Evolutionary conservation across 2,329 filamentous ascomycete genomes (phyloP), one percentile per base, ranked within the genome.

Genomic region (Botryosphaeria dothidea): DNA sequence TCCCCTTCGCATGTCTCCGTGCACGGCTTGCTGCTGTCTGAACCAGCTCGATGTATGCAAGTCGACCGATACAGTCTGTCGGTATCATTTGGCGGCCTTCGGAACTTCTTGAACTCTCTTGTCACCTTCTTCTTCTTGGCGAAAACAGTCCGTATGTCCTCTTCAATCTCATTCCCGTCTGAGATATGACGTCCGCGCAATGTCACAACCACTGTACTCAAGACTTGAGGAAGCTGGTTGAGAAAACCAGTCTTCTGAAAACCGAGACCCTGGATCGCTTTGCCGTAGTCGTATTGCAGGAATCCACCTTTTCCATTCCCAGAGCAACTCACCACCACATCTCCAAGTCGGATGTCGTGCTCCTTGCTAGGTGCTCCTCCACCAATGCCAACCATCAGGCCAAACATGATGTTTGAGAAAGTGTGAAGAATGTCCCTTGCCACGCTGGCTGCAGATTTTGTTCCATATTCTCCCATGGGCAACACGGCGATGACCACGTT

Each of bases 291-390:
- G 60, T 76, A 77, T 23, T 78, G 75, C 7, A 76, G 46, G 2
- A 78, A 70, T 0, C 72, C 71, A 2, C 69, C 67, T 0, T 68
- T 56, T 0, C 62, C 65, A 43, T 67, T 51, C 4, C 67, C 49
- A 11, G 70, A 66, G 19, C 60, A 13, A 38, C 72, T 71, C 7
- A 79, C 73, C 0, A 75, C 74, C 19, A 78, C 57, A 43, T 78
- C 74, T 0, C 75, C 74, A 2, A 78, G 70, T 2, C 78, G 73
- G 0, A 81, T 73, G n/a, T 81, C 77, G 27, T 76, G 67, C 5
- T 67, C 71, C 66, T 8, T 4, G 23, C 48, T 67, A 27, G 65
- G 66, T 1, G 66, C 67, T 15, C 71, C 71, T 6, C 70, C 72
- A 2, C 70, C 71, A 41, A 71, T 67, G 27, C 69, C 71, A 13